These are phyloP conservation scores for Coleophoma crateriformis DNA, from an alignment of 2,329 filamentous ascomycete species.

Conservation along the genomic window DNA sequence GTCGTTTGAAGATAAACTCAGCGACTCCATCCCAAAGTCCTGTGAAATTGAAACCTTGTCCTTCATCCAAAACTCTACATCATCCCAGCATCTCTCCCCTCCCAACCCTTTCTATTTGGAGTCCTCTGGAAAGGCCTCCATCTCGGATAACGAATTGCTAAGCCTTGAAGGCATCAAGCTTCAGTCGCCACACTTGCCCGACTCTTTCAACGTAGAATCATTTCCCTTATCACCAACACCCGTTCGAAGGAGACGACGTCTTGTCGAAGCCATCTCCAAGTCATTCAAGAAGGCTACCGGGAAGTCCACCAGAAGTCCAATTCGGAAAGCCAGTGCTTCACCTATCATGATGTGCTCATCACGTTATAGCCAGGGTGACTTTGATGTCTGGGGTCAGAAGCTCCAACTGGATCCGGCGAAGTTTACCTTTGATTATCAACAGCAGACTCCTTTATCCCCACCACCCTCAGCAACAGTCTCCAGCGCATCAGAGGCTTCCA, in stretches of 20 bases:
- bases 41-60: slow-evolving; percentile 12
- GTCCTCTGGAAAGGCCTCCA: slow-evolving; percentile 20
- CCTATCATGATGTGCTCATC: slow-evolving; percentile 25
- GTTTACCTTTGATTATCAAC: slow-evolving; percentile 40
- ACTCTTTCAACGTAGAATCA: slow-evolving; percentile 9
- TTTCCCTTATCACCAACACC: slow-evolving; percentile 18
- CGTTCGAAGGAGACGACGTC: slow-evolving; percentile 15
- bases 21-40: slow-evolving; percentile 2
- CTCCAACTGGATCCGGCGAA: slow-evolving; percentile 34
- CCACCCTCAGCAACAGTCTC: slow-evolving; percentile 36
- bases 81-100: slow-evolving; percentile 2
- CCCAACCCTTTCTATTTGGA: slow-evolving; percentile 19
- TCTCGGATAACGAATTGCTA: slow-evolving; percentile 25
- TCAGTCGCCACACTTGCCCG: slow-evolving; percentile 15
- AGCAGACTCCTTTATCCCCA: slow-evolving; percentile 35
- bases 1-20: slow-evolving; percentile 12
- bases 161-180: slow-evolving; percentile 23
- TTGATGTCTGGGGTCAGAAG: slow-evolving; percentile 44
- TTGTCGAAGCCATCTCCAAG: slow-evolving; percentile 38
- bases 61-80: slow-evolving; percentile 11
- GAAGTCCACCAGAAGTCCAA: slow-evolving; percentile 28
- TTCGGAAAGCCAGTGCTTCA: slow-evolving; percentile 28
- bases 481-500: slow-evolving; percentile 8
- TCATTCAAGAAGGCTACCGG: slow-evolving; percentile 32
- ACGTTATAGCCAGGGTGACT: slow-evolving; percentile 37